Evolutionary conservation across 148 eudicot genomes (phyloP), one percentile per base, ranked within the genome.

Genomic region (Dianthus caryophyllus): DNA sequence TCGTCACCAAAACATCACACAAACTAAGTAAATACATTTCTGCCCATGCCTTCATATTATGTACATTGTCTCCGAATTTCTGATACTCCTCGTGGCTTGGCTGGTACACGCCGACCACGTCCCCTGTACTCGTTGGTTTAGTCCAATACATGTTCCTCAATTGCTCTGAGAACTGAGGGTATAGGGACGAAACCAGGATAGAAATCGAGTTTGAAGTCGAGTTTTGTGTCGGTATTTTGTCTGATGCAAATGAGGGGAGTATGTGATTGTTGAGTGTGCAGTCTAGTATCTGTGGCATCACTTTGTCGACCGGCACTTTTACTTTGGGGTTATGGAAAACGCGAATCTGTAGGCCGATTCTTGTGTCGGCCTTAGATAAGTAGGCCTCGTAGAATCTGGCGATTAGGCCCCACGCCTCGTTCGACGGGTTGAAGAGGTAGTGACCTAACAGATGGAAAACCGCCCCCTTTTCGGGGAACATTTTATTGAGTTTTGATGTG

Each of bases 1-100:
- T 92, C 6, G 96, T 92, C 44, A 92, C 87, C 68, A 92, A 18
- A 64, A 84, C 86, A 77, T 92, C 94, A 9, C 83, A 84, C 57
- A 89, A 70, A 68, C 98, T 89, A 27, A 92, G 77, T 26, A 92
- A 52, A 68, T 92, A 92, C 76, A 92, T 92, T 65, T 89, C 98
- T 7, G 94, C 87, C 91, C 78, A 89, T 38, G 98, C 96, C 77
- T 87, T 92, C 66, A 73, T 59, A 54, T 69, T 77, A 51, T 91
- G 97, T 65, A 59, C 75, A 13, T 67, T 71, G 49, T 87, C 84
- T 36, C 71, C 79, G 0, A 77, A 86, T 69, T 82, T 88, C 62
- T 91, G 92, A 18, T 70, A 39, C 69, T 55, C 84, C 69, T 91
- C 97, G 4, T 86, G 81, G 69, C 97, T 91, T 17, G 96, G 85